A percentile compares a stretch with the other conserved stretches of the same genome.
phyloP scores from a whole-genome alignment of 139 green algal species.

The Marvania coccoides region DNA sequence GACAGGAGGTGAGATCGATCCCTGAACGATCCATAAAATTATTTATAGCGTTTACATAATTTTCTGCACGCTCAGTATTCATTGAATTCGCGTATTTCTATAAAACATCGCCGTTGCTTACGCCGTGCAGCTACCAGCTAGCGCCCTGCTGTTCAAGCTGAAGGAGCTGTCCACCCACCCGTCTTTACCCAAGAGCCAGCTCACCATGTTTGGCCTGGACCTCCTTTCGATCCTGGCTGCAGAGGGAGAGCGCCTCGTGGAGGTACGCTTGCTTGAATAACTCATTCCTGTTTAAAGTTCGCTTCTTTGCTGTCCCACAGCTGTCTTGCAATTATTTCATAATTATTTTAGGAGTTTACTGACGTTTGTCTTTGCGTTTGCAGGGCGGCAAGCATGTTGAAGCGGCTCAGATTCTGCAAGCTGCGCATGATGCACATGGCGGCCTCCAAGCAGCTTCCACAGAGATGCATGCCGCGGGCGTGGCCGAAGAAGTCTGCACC shows the following conservation, averaged over 20 bases:
- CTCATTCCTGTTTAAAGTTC: too few species aligned
- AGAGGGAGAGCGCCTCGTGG: background rate
- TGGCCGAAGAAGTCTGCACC: background rate
- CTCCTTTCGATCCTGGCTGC: background rate
- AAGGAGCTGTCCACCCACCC: background rate
- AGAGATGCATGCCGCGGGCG: background rate
- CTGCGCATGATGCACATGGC: background rate
- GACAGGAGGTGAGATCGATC: conserved; percentile 5
- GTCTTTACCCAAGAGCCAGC: background rate
- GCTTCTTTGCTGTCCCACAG: too few species aligned
- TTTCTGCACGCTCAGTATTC: too few species aligned
- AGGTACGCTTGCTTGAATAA: background rate
- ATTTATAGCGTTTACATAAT: too few species aligned
- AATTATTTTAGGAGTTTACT: too few species aligned
- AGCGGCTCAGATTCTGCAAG: background rate
- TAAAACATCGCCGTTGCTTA: background rate
- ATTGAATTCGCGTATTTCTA: too few species aligned
- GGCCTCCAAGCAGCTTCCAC: background rate
- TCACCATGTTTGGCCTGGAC: background rate
- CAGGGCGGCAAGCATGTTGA: too few species aligned
- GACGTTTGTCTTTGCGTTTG: too few species aligned
- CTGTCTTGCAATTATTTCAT: too few species aligned
- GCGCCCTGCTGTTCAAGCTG: background rate
- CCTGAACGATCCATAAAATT: too few species aligned
- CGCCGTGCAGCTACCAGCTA: background rate